Base-by-base conservation (phyloP, 495 filamentous ascomycete genomes). In the Penicillium angulare region DNA sequence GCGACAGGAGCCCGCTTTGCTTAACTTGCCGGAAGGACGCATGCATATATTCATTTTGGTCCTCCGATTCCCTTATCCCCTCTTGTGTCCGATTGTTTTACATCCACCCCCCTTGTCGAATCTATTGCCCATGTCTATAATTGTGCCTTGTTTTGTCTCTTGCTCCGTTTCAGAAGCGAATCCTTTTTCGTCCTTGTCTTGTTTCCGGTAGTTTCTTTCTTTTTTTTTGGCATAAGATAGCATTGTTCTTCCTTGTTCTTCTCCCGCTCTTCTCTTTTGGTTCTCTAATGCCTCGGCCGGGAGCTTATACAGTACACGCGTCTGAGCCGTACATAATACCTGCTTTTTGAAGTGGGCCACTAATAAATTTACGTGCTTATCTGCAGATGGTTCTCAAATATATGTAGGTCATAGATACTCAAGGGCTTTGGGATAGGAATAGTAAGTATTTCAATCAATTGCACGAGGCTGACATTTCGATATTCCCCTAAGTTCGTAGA, bases 91-190 rank as follows among this genome's bases (percentile, higher is more conserved):
- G 32, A 39, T 57, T 56, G 45, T 60, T 63, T 52, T 43, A 23
- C n/a, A 42, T 23, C 49, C n/a, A n/a, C n/a, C n/a, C n/a, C n/a
- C 47, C 50, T 23, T 45, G 50, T 48, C 40, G 20, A 52, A 65
- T 63, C 57, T 65, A 65, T 47, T 58, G 59, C 45, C 54, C 46
- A 42, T 65, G 62, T 65, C 56, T 60, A 65, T 65, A 65, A 65
- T 65, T 22, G 59, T 60, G 31, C 50, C 35, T 34, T 59, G 34
- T 32, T 56, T 52, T 54, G 48, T 53, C 43, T 48, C 62, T 63
- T 65, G 62, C 62, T 63, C 59, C 45, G 45, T 59, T 52, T 57
- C 49, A 57, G 62, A 65, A 65, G 62, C 62, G 62, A 58, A 53
- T 65, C 42, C 49, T 46, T 59, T 27, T 43, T 53, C 49, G 15